Conservation (phyloP, 768 basidiomycete species). For the Chalciporus pseudorubinellus region DNA sequence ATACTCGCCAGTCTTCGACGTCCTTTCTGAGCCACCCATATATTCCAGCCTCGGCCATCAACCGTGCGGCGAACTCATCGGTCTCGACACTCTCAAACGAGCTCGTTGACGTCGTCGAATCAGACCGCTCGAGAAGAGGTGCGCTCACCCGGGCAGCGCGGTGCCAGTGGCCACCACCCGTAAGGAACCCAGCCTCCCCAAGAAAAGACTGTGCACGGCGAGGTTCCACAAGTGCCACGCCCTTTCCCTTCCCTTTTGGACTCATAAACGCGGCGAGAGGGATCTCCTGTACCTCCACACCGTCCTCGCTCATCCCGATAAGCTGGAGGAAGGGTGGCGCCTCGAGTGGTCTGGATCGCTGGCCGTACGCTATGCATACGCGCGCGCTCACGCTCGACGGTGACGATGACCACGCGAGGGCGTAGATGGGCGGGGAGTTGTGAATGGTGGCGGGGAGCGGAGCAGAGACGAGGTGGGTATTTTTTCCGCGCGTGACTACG, state of each 20-base stretch:
- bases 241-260: conserved; percentile 46
- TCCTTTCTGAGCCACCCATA: conserved; percentile 82
- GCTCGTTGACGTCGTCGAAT: conserved; percentile 41
- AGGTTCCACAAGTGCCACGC: conserved; percentile 42
- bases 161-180: conserved; percentile 50
- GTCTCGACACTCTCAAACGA: conserved; percentile 55
- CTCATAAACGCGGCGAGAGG: conserved; percentile 46
- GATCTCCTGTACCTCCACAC: conserved; percentile 73
- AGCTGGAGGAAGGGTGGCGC: conserved; percentile 58
- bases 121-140: conserved; percentile 41
- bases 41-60: conserved; percentile 59
- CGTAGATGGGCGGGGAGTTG: conserved; percentile 48
- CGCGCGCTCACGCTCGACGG: conserved; percentile 58
- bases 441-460: conserved; percentile 59
- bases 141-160: conserved; percentile 23
- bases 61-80: conserved; percentile 44
- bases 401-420: conserved; percentile 54
- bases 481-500: conserved; percentile 66
- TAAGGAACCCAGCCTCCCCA: conserved; percentile 54
- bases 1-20: conserved; percentile 70
- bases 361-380: conserved; percentile 37
- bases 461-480: conserved; percentile 63
- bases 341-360: background rate
- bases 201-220: conserved; percentile 58
- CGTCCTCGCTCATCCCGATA: conserved; percentile 65